Base-by-base conservation (phyloP, 2,329 filamentous ascomycete species). In the Aciculosporium take region DNA sequence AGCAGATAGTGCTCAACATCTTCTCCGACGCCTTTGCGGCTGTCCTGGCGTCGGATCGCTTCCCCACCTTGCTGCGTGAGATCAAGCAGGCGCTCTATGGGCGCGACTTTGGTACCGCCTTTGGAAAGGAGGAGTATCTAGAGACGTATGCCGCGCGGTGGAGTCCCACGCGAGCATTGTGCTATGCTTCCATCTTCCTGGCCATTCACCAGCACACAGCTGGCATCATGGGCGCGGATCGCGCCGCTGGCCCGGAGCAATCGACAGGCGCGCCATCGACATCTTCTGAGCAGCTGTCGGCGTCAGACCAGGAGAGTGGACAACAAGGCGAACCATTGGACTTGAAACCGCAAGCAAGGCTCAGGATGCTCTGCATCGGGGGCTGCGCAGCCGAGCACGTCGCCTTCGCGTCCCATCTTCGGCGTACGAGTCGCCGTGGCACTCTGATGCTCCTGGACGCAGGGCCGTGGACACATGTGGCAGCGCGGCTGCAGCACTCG, bases 61-160 rank as follows among this genome's bases (percentile, higher is more conserved):
- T 79, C 37, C 59, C 69, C 24, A 54, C 67, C 1, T 60, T 78
- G 3, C 69, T 96, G 17, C 89, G 94, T 55, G 75, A 80, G 40
- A 75, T 96, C 47, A 98, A 96, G 60, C 71, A 78, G 7, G 84
- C 89, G 48, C 69, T 98, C 7, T 96, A 81, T 58, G 79, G 83
- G 44, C 76, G 91, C 25, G 84, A 96, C 57, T 96, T 96, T 61
- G 69, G 70, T 10, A 64, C 68, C 13, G 89, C 89, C 0, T 98
- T 96, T 62, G 78, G 77, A 1, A 69, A 69, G 35, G 69, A 76
- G 42, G 76, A 81, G 34, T 74, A 81, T 51, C 70, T 95, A 15
- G 76, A 82, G 46, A 84, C 82, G 8, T 98, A 98, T 65, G 85
- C 86, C 7, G 75, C 85, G 41, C 68, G 91, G 51, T 98, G 89